Evolutionary conservation across 805 yeast species (phyloP).

Genomic region (Ogataea ganodermae): DNA sequence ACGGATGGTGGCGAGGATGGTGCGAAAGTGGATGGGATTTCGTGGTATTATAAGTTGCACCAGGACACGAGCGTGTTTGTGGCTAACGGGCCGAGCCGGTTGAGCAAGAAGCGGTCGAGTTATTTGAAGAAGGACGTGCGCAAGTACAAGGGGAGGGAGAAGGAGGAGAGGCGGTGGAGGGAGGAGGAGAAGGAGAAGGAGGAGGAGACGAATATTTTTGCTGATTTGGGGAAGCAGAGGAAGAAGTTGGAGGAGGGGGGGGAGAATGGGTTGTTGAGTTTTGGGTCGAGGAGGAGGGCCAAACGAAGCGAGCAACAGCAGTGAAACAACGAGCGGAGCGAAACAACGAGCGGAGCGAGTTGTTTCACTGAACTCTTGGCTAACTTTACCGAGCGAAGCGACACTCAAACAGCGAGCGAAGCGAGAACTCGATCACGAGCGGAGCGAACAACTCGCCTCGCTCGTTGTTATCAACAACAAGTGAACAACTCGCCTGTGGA

Average conservation of each 20-base stretch:
- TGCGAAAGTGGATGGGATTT: constrained; percentile 44
- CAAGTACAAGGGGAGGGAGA: constrained; percentile 11
- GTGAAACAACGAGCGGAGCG: not conserved
- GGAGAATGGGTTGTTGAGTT: constrained; percentile 31
- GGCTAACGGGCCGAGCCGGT: constrained; percentile 1
- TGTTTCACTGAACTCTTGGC: not conserved
- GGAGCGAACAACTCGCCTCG: not conserved
- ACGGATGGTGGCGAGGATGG: constrained; percentile 40
- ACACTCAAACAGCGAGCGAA: not conserved
- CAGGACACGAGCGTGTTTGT: constrained; percentile 31
- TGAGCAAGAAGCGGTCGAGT: constrained; percentile 12
- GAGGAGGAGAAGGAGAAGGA: constrained; percentile 7
- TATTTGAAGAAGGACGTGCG: constrained; percentile 12
- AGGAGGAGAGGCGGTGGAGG: constrained; percentile 2
- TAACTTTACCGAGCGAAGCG: not conserved
- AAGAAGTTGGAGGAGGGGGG: constrained; percentile 30
- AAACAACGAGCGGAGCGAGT: not conserved
- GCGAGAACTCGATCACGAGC: not conserved
- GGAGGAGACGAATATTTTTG: constrained; percentile 22
- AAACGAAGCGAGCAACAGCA: too few species aligned
- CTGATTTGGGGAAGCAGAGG: constrained; percentile 32
- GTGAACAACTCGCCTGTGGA: too few species aligned
- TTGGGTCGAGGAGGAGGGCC: constrained; percentile 28
- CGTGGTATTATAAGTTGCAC: constrained; percentile 50
- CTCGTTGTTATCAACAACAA: too few species aligned